Conservation (phyloP, 2,329 filamentous ascomycete species). For the Simplicillium sp. region DNA sequence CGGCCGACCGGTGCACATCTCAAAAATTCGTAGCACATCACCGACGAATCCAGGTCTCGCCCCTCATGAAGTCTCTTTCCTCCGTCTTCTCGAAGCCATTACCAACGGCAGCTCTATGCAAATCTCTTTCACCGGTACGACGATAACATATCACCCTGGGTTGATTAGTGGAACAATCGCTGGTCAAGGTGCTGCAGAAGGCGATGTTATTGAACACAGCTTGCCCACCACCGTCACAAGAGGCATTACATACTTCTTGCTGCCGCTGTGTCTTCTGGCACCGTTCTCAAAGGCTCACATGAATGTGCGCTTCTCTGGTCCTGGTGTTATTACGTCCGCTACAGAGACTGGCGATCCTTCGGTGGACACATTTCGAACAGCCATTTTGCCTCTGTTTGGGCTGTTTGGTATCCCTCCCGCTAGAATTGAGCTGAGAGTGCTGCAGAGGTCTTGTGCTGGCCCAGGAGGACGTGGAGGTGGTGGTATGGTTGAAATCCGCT, state of each 20-base stretch:
- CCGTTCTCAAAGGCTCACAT: slow-evolving; percentile 89
- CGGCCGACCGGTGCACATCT: slow-evolving; percentile 81
- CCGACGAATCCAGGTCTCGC: slow-evolving; percentile 81
- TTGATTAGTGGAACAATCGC: slow-evolving; percentile 79
- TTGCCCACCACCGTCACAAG: slow-evolving; percentile 68
- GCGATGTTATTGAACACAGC: slow-evolving; percentile 72
- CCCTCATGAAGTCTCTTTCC: slow-evolving; percentile 88
- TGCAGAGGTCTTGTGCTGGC: slow-evolving; percentile 71
- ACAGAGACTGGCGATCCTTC: slow-evolving; percentile 81
- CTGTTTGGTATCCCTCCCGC: slow-evolving; percentile 75
- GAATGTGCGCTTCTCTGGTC: slow-evolving; percentile 82
- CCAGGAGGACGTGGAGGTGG: slow-evolving; percentile 70
- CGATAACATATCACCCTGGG: slow-evolving; percentile 83
- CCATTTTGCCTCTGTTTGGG: slow-evolving; percentile 80
- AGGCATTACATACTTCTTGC: slow-evolving; percentile 84
- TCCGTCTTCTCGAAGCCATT: slow-evolving; percentile 85
- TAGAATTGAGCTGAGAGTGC: slow-evolving; percentile 75
- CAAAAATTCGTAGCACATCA: slow-evolving; percentile 82
- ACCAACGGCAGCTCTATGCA: slow-evolving; percentile 94
- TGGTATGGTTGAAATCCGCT: slow-evolving; percentile 86
- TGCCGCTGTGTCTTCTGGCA: slow-evolving; percentile 80
- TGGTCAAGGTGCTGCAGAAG: slow-evolving; percentile 59
- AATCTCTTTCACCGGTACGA: slow-evolving; percentile 93
- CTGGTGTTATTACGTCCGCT: slow-evolving; percentile 83
- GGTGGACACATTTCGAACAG: slow-evolving; percentile 87